A percentile compares a stretch with the other conserved stretches of the same genome.
Evolutionary conservation across 495 filamentous ascomycete genomes (phyloP).

Genomic region (Echria macrotheca): DNA sequence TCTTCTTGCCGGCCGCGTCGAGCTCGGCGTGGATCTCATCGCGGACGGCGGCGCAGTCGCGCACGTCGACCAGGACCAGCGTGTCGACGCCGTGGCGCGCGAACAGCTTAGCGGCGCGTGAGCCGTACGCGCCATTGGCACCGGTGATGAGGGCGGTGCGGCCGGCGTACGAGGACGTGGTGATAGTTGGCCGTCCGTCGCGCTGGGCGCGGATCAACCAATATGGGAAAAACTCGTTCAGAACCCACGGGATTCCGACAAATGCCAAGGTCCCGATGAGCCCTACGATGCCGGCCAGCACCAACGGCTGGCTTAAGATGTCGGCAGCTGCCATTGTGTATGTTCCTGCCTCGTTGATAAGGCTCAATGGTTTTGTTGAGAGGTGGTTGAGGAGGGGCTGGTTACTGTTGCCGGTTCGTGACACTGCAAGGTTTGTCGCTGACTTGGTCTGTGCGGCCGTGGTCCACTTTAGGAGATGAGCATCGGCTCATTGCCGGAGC

Average conservation of each 20-base stretch:
- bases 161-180: conserved; percentile 20
- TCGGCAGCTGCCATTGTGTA: too few relatives aligned
- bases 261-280: too few relatives aligned
- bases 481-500: too few relatives aligned
- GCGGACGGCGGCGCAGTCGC: conserved; percentile 16
- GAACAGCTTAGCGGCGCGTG: conserved; percentile 21
- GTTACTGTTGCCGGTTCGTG: too few relatives aligned
- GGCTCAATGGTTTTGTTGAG: too few relatives aligned
- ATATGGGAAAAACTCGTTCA: conserved; percentile 22
- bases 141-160: conserved; percentile 23
- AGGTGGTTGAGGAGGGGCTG: too few relatives aligned
- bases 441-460: too few relatives aligned
- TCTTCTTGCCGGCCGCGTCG: conserved; percentile 6
- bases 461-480: too few relatives aligned
- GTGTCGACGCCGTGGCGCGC: conserved; percentile 18
- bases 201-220: conserved; percentile 12
- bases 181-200: conserved; percentile 14
- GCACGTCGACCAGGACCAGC: conserved; percentile 23
- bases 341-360: too few relatives aligned
- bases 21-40: conserved; percentile 16
- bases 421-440: too few relatives aligned
- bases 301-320: too few relatives aligned
- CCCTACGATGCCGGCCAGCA: too few relatives aligned
- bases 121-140: conserved; percentile 26
- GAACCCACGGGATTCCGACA: conserved; percentile 12